Evolutionary conservation across 805 yeast genomes (phyloP).

Genomic region (Saccharomyces eubayanus): DNA sequence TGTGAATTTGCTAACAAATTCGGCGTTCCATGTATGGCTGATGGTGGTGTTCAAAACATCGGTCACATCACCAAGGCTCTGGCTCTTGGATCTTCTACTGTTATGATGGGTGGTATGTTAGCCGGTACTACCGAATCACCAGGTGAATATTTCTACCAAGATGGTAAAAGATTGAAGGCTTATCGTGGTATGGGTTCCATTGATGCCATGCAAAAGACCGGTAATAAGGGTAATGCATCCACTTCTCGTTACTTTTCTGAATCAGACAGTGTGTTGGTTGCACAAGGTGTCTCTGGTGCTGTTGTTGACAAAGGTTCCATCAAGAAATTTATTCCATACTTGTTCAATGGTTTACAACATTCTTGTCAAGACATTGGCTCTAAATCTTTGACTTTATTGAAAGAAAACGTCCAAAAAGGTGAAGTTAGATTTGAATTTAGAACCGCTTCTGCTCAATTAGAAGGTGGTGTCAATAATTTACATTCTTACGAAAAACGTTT

Average conservation of each 20-base stretch:
- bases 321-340: conserved; percentile 87
- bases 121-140: conserved; percentile 99
- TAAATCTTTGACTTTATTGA: conserved; percentile 53
- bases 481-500: conserved; percentile 96
- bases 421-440: conserved; percentile 89
- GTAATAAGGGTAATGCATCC: conserved; percentile 86
- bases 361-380: conserved; percentile 98
- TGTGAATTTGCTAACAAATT: conserved; percentile 88
- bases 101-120: conserved; percentile 99
- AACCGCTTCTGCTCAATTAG: conserved; percentile 97
- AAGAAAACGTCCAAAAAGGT: conserved; percentile 55
- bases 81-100: conserved; percentile 92
- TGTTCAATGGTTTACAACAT: conserved; percentile 93
- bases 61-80: conserved; percentile 97
- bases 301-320: conserved; percentile 96
- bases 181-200: conserved; percentile 99
- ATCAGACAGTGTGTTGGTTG: conserved; percentile 89
- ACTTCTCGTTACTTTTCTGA: conserved; percentile 97
- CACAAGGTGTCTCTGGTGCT: conserved; percentile 97
- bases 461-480: conserved; percentile 96
- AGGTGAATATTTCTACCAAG: conserved; percentile 95
- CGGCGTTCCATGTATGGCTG: conserved; percentile 98
- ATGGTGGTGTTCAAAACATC: conserved; percentile 98
- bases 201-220: conserved; percentile 94
- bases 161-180: conserved; percentile 92